phyloP scores from a whole-genome alignment of 2,329 filamentous ascomycete genomes.

The Annulohypoxylon truncatum region DNA sequence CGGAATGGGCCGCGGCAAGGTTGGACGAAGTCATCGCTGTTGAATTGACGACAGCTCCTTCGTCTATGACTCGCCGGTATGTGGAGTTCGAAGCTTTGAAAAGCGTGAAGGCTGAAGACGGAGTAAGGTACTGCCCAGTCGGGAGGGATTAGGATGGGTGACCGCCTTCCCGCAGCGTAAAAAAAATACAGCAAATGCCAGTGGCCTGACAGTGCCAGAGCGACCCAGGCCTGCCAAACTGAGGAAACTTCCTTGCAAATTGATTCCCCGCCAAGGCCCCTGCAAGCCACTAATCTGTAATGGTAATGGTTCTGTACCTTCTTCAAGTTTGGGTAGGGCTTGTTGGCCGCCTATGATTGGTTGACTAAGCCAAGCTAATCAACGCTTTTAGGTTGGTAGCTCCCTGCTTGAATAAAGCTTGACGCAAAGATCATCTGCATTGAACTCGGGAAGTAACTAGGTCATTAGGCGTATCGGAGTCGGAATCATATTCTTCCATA shows the following conservation, averaged over 20 bases:
- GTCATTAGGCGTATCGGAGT: background rate
- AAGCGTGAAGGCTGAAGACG: constrained; percentile 12
- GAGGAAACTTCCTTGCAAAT: background rate
- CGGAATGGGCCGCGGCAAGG: constrained; percentile 53
- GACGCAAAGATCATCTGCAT: constrained; percentile 16
- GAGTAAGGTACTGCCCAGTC: constrained; percentile 37
- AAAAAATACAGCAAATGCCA: constrained; percentile 35
- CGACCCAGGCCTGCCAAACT: background rate
- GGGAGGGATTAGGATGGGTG: constrained; percentile 40
- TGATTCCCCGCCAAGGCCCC: constrained; percentile 22
- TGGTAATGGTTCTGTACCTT: constrained; percentile 3
- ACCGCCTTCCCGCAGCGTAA: constrained; percentile 35
- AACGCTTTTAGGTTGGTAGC: constrained; percentile 16
- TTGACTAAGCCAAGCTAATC: constrained; percentile 3
- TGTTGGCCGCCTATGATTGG: constrained; percentile 31
- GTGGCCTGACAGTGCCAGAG: constrained; percentile 29
- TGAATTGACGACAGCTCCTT: constrained; percentile 65
- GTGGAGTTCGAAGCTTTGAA: background rate
- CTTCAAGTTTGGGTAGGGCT: constrained; percentile 19
- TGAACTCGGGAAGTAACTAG: background rate
- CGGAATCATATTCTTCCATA: background rate
- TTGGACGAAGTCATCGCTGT: constrained; percentile 72
- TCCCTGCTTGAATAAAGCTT: constrained; percentile 17
- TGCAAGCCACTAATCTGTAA: constrained; percentile 27
- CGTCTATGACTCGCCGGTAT: constrained; percentile 54